Conservation (phyloP, 768 basidiomycete species). For the Leccinum variicolor region DNA sequence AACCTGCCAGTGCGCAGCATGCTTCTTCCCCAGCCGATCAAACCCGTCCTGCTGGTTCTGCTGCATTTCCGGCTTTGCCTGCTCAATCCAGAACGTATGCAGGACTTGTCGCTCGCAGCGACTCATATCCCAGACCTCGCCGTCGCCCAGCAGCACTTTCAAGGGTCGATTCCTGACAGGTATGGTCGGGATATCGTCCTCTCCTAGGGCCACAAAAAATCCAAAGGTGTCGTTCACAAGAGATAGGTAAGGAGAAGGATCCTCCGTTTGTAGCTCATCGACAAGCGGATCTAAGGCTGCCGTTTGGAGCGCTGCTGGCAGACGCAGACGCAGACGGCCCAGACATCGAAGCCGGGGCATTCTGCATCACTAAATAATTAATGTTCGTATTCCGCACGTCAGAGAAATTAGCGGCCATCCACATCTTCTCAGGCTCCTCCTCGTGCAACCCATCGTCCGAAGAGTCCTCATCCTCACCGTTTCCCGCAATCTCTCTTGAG, state of each 20-base stretch:
- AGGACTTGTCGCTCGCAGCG: constrained; percentile 44
- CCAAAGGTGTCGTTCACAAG: constrained; percentile 25
- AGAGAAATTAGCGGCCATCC: constrained; percentile 19
- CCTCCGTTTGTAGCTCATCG: background rate
- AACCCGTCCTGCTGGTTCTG: constrained; percentile 40
- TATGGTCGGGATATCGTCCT: constrained; percentile 33
- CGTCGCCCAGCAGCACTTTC: constrained; percentile 33
- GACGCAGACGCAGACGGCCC: background rate
- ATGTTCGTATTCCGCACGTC: background rate
- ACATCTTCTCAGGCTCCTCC: constrained; percentile 26
- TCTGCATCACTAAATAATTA: background rate
- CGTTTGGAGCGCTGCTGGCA: background rate
- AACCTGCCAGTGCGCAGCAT: constrained; percentile 43
- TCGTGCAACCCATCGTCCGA: constrained; percentile 1
- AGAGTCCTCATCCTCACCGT: background rate
- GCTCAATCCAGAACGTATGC: constrained; percentile 44
- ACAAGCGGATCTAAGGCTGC: background rate
- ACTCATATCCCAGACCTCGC: constrained; percentile 55
- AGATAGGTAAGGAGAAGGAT: background rate
- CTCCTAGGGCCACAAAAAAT: constrained; percentile 40
- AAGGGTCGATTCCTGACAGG: constrained; percentile 39
- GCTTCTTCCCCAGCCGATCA: constrained; percentile 35
- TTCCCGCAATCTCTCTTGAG: background rate
- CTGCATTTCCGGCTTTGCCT: constrained; percentile 34
- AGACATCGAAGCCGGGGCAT: background rate